phyloP scores from a whole-genome alignment of 495 filamentous ascomycete species.

The Penicillium coprophilum region DNA sequence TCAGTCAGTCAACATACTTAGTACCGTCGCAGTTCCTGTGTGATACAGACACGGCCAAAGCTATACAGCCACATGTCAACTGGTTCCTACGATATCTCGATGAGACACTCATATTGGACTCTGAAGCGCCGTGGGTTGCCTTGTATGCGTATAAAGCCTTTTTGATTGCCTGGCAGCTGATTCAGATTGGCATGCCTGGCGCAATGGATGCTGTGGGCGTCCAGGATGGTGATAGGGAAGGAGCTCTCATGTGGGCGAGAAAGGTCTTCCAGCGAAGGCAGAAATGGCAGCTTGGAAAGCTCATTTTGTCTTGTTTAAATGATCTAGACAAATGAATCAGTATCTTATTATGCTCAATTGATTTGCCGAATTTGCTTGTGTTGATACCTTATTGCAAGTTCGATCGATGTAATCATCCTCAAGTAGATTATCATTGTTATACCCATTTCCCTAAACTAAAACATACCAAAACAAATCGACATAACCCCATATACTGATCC shows the following conservation, averaged over 20 bases:
- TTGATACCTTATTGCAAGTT: too few species aligned
- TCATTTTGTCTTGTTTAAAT: constrained; percentile 35
- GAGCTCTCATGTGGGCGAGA: constrained; percentile 34
- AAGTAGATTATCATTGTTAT: background rate
- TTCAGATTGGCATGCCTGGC: constrained; percentile 24
- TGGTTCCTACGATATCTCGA: constrained; percentile 43
- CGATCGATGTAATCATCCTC: background rate
- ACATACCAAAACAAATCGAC: background rate
- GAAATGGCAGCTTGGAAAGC: constrained; percentile 28
- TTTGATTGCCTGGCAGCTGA: constrained; percentile 40
- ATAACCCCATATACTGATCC: background rate
- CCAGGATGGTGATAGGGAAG: constrained; percentile 29
- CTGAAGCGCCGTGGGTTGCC: constrained; percentile 36
- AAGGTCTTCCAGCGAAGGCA: constrained; percentile 29
- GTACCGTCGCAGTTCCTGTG: constrained; percentile 27
- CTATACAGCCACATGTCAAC: constrained; percentile 35
- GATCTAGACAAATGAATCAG: constrained; percentile 15
- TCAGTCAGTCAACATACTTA: constrained; percentile 31
- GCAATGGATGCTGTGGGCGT: constrained; percentile 34
- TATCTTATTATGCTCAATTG: background rate
- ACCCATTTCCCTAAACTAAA: background rate
- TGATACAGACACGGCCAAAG: constrained; percentile 25
- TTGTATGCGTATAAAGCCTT: constrained; percentile 43
- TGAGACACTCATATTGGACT: constrained; percentile 8
- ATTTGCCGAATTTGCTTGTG: background rate